Percentiles rank a stretch among this genome's conserved stretches.
Evolutionary conservation across 352 stramenopile genomes (phyloP).

Genomic region (Phytophthora melonis): DNA sequence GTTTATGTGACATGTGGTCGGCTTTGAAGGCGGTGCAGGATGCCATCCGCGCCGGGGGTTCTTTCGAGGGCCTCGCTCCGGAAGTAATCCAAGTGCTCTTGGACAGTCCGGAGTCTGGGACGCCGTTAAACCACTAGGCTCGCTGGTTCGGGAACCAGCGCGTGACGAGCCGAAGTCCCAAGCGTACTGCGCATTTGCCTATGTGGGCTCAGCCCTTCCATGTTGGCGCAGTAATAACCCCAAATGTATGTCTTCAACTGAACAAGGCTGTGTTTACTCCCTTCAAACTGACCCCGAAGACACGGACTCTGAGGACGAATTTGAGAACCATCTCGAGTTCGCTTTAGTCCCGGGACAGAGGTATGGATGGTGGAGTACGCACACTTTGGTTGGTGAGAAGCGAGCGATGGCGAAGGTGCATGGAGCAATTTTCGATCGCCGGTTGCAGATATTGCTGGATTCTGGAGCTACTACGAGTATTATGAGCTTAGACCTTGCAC

Average conservation of each 20-base stretch:
- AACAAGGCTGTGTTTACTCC: too few species aligned
- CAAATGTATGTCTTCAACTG: too few species aligned
- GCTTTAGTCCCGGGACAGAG: neutral
- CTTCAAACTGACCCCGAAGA: too few species aligned
- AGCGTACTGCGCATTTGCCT: slow-evolving; percentile 7
- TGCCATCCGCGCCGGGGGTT: neutral
- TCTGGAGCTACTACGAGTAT: too few species aligned
- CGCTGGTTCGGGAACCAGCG: slow-evolving; percentile 12
- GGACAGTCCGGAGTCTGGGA: neutral
- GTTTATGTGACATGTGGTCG: slow-evolving; percentile 7
- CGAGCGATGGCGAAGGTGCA: too few species aligned
- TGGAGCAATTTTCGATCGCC: too few species aligned
- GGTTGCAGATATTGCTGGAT: neutral
- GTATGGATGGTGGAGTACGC: too few species aligned
- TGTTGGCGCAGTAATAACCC: neutral
- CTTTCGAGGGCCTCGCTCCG: neutral
- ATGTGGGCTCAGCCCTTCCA: slow-evolving; percentile 16
- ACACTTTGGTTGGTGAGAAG: too few species aligned
- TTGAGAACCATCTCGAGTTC: too few species aligned
- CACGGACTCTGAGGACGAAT: too few species aligned
- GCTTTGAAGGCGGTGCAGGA: neutral
- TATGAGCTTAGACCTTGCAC: too few species aligned
- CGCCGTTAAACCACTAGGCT: slow-evolving; percentile 23
- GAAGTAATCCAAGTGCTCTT: neutral
- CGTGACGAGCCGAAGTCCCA: too few species aligned